Conservation (phyloP, 805 yeast species). For the Millerago galiae region DNA sequence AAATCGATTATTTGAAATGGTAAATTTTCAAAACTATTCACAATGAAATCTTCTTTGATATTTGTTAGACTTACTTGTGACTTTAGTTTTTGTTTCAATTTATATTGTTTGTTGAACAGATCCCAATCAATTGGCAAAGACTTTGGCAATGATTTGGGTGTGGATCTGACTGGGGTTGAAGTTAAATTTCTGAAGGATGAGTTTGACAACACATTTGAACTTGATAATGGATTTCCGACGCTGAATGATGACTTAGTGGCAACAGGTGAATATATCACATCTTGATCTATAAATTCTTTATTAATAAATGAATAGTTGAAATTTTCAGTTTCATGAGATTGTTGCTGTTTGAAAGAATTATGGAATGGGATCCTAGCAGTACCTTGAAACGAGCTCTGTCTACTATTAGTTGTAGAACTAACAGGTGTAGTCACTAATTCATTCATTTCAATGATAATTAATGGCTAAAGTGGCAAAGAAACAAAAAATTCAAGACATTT, state of each 20-base stretch:
- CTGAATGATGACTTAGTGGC: constrained; percentile 1
- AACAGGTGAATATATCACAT: constrained; percentile 1
- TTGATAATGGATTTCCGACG: constrained; percentile 1
- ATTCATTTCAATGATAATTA: constrained; percentile 2
- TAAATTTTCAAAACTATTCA: constrained; percentile 22
- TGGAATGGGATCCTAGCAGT: constrained; percentile 8
- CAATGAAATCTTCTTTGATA: constrained; percentile 4
- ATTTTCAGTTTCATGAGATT: constrained; percentile 1
- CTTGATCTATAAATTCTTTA: constrained; percentile 19
- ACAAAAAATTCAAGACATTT: neutral
- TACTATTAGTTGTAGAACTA: constrained; percentile 6
- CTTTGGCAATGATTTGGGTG: constrained; percentile 22
- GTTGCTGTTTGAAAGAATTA: constrained; percentile 2
- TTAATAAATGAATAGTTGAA: constrained; percentile 21
- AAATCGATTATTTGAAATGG: constrained; percentile 25
- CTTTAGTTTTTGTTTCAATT: constrained; percentile 16
- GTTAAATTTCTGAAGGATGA: constrained; percentile 20
- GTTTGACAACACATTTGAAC: neutral
- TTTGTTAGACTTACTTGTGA: constrained; percentile 6
- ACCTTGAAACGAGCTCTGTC: constrained; percentile 1
- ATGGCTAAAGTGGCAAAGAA: neutral
- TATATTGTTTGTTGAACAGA: constrained; percentile 23
- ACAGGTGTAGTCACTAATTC: constrained; percentile 8
- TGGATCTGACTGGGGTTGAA: constrained; percentile 19
- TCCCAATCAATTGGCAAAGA: constrained; percentile 25